Evolutionary conservation across 805 yeast genomes (phyloP), one percentile per base, ranked within the genome.

Genomic region (Lipomyces starkeyi): DNA sequence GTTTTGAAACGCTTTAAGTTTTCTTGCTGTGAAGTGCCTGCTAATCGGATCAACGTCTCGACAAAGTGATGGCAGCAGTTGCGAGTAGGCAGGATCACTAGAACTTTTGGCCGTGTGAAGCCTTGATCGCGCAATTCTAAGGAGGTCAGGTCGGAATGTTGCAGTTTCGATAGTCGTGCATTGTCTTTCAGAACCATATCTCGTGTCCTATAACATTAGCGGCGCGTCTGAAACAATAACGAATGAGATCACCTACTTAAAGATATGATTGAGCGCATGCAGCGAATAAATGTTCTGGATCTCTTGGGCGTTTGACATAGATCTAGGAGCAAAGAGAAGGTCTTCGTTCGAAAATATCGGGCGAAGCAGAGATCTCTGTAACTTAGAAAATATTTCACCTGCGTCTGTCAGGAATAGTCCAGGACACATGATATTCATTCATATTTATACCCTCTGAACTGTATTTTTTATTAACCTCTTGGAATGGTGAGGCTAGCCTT

Each of bases 41-140:
- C 85, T 34, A 89, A 79, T 49, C 82, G 79, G 52, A 89, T 86
- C 52, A 95, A 73, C 47, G 85, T 83, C 56, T 85, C 84, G 25
- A 93, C 87, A 20, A 92, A 82, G 67, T 88, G 86, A 76, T 86
- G 88, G 34, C 95, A 92, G 9, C 89, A 80, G 72, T 92, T 85
- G 75, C 97, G 85, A 0, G 97, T 91, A 13, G 99, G 98, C 54
- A 91, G 80, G 32, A 95, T 78, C 4, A 94, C 86, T 65, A 95
- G 80, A 1, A 90, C 93, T 75, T 93, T 93, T 0, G 99, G 97
- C 70, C 98, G 84, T 0, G 97, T 93, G 77, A 92, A 95, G 35
- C 99, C 98, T 78, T 95, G 98, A 77, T 95, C 99, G 65, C 97
- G 81, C 71, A 84, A 83, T 74, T 91, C 96, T 80, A 66, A 80